These are phyloP conservation scores for Coleophoma eucalyptorum DNA, from an alignment of 2,329 filamentous ascomycete genomes.

Conservation along the genomic window DNA sequence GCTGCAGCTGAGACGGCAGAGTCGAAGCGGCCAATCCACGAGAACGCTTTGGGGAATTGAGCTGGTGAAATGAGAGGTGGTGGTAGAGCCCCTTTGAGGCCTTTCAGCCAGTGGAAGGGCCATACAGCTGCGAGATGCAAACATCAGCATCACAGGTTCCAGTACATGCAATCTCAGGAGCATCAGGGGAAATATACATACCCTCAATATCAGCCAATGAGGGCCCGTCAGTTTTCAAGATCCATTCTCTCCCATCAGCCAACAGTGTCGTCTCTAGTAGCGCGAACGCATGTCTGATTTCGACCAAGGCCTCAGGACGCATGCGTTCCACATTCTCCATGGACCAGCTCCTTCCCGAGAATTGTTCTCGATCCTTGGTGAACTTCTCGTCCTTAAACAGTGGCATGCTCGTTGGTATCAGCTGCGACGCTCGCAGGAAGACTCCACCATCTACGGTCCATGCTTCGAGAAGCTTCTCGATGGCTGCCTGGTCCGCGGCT, in stretches of 20 bases:
- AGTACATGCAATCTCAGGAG: neutral
- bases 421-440: conserved; percentile 46
- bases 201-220: conserved; percentile 65
- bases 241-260: conserved; percentile 63
- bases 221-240: conserved; percentile 48
- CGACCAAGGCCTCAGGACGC: conserved; percentile 52
- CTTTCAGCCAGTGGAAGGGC: conserved; percentile 62
- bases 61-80: conserved; percentile 43
- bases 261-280: conserved; percentile 60
- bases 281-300: conserved; percentile 49
- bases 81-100: conserved; percentile 52
- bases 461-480: conserved; percentile 52
- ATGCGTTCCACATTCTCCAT: conserved; percentile 31
- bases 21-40: conserved; percentile 62
- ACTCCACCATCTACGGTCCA: conserved; percentile 53
- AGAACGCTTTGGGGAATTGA: conserved; percentile 56
- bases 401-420: conserved; percentile 54
- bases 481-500: conserved; percentile 37
- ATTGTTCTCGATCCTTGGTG: conserved; percentile 49
- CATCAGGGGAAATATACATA: conserved; percentile 5
- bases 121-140: conserved; percentile 43
- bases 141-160: neutral
- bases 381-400: conserved; percentile 55
- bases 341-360: conserved; percentile 37
- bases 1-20: conserved; percentile 39